phyloP scores from a whole-genome alignment of 2,329 filamentous ascomycete genomes.

The Dactylella cylindrospora region DNA sequence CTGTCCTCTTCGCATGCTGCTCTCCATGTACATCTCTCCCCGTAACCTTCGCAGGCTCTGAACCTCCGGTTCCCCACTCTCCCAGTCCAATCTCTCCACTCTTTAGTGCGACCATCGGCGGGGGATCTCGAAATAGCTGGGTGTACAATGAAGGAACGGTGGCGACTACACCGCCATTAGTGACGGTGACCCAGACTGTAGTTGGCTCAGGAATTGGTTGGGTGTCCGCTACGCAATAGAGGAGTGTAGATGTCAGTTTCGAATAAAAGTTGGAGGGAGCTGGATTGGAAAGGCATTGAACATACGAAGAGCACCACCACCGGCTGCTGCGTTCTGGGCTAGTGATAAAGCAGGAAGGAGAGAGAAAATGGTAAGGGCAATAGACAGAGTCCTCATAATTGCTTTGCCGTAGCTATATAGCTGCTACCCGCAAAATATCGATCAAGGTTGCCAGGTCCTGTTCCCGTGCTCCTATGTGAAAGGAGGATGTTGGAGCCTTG shows the following conservation, averaged over 20 bases:
- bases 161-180: conserved; percentile 23
- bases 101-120: conserved; percentile 23
- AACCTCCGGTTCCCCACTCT: conserved; percentile 14
- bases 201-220: conserved; percentile 17
- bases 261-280: not conserved
- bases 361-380: conserved; percentile 9
- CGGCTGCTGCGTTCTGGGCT: conserved; percentile 37
- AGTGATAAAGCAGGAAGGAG: conserved; percentile 20
- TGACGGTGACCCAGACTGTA: conserved; percentile 40
- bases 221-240: conserved; percentile 1
- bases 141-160: conserved; percentile 36
- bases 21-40: not conserved
- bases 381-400: conserved; percentile 20
- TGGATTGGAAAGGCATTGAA: not conserved
- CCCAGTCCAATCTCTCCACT: conserved; percentile 38
- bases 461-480: too few species aligned
- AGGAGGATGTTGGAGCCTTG: too few species aligned
- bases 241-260: not conserved
- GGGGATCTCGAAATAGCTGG: conserved; percentile 20
- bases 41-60: conserved; percentile 10
- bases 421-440: too few species aligned
- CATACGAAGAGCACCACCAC: conserved; percentile 41
- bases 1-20: conserved; percentile 10
- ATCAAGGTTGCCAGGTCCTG: too few species aligned
- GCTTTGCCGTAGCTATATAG: too few species aligned